Evolutionary conservation across 495 filamentous ascomycete species (phyloP), one percentile per base, ranked within the genome.

Genomic region (Geopyxis carbonaria): DNA sequence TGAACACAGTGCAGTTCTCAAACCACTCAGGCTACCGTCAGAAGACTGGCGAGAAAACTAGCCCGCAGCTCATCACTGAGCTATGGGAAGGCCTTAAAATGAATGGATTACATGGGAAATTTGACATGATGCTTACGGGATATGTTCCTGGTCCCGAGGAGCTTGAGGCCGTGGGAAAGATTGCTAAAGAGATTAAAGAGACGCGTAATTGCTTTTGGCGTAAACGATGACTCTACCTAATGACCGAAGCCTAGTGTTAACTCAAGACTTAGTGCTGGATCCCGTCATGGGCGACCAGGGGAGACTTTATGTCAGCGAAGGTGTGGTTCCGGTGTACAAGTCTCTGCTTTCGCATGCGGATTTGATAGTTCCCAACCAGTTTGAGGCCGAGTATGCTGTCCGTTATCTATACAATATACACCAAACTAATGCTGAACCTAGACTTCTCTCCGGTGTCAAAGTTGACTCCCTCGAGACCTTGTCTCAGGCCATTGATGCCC

Each of bases 201-300:
- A 78, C 75, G 37, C 67, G 70, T 16, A 40, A 27, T 3, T 31
- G 46, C n/a, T 53, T 51, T 38, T 53, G 49, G 49, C 21, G 49
- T 53, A 47, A 37, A 48, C 38, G 19, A 3, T 13, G 13, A 18
- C 5, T 22, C 14, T 6, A 18, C 19, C 33, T 16, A 5, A 13
- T 16, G 11, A 10, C 31, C 31, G 31, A 10, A 14, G 5, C 11
- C n/a, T 10, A 7, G 14, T 7, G 7, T 13, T 5, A 5, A 7
- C 5, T 7, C 11, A 36, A 22, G 18, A 25, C 40, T 47, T 35
- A 76, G 76, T 92, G n/a, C 65, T 97, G 31, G 89, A 97, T 57
- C 89, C 89, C 0, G 91, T 97, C 10, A 97, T 97, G 89, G 89
- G 89, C 31, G 89, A 97, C 53, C 79, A 92, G 51, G 91, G 82